Conservation (phyloP, 371 early-diverging fungal species). For the Mortierella sp. region DNA sequence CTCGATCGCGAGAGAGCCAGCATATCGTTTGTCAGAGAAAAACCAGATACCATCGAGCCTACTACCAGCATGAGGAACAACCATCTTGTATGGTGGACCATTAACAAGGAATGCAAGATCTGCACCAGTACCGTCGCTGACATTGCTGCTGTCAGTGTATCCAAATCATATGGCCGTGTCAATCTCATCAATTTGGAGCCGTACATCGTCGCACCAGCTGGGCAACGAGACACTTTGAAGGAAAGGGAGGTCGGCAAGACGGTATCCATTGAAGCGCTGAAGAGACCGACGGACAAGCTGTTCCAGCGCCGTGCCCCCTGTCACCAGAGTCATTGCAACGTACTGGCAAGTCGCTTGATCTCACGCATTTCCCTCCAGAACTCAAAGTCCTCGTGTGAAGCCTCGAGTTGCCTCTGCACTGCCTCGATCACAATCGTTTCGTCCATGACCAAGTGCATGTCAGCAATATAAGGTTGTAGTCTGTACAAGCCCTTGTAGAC, state of each 20-base stretch:
- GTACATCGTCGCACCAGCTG: slow-evolving; percentile 11
- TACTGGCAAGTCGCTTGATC: neutral
- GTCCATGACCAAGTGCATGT: slow-evolving; percentile 17
- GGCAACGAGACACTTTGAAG: slow-evolving; percentile 14
- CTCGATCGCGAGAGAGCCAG: slow-evolving; percentile 42
- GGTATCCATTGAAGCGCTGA: slow-evolving; percentile 27
- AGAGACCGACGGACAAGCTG: slow-evolving; percentile 31
- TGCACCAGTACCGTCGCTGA: neutral
- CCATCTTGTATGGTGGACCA: slow-evolving; percentile 31
- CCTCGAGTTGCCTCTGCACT: slow-evolving; percentile 8
- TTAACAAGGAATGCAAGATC: slow-evolving; percentile 32
- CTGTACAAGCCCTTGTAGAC: too few relatives aligned
- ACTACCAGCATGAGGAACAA: slow-evolving; percentile 14
- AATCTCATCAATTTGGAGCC: slow-evolving; percentile 33
- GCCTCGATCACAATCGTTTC: slow-evolving; percentile 30
- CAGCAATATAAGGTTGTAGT: neutral
- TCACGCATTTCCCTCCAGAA: neutral
- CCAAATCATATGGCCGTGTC: slow-evolving; percentile 37
- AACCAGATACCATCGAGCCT: slow-evolving; percentile 35
- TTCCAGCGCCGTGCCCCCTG: slow-evolving; percentile 26
- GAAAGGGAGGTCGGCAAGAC: slow-evolving; percentile 31
- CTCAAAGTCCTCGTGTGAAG: neutral
- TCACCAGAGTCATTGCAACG: slow-evolving; percentile 6
- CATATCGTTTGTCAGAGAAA: slow-evolving; percentile 26
- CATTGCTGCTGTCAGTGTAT: slow-evolving; percentile 8